A percentile compares a stretch with the other conserved stretches of the same genome.
Evolutionary conservation across 2,329 filamentous ascomycete species (phyloP).

Genomic region (Coniochaeta ligniaria): DNA sequence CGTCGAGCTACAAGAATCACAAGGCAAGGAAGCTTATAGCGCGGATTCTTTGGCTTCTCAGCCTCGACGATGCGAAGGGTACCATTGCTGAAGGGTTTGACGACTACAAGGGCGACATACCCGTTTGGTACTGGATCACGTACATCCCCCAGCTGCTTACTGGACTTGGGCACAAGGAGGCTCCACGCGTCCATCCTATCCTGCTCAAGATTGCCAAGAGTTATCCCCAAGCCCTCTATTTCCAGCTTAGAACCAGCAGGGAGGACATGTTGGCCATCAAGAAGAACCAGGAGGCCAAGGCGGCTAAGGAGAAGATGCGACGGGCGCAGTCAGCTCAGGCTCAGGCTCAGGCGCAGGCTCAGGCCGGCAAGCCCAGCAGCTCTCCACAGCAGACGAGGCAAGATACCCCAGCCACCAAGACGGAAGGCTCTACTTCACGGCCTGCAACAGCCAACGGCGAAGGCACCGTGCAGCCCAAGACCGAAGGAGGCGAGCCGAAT

Average conservation of each 20-base stretch:
- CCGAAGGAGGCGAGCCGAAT: slow-evolving; percentile 29
- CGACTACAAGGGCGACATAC: slow-evolving; percentile 94
- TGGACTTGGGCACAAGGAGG: slow-evolving; percentile 86
- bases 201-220: slow-evolving; percentile 90
- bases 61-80: slow-evolving; percentile 82
- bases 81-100: slow-evolving; percentile 82
- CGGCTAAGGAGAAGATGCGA: slow-evolving; percentile 52
- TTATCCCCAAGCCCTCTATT: slow-evolving; percentile 93
- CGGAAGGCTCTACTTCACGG: slow-evolving; percentile 30
- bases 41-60: slow-evolving; percentile 90
- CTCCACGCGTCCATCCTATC: slow-evolving; percentile 76
- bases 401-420: slow-evolving; percentile 31
- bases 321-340: slow-evolving; percentile 37
- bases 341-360: slow-evolving; percentile 36
- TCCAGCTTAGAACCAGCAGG: slow-evolving; percentile 84
- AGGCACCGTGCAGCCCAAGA: slow-evolving; percentile 32
- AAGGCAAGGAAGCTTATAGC: slow-evolving; percentile 93
- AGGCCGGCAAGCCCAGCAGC: slow-evolving; percentile 33
- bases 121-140: slow-evolving; percentile 99
- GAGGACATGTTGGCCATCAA: slow-evolving; percentile 92
- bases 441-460: slow-evolving; percentile 45
- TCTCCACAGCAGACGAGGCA: slow-evolving; percentile 46
- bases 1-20: slow-evolving; percentile 92
- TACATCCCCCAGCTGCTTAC: slow-evolving; percentile 96
- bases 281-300: slow-evolving; percentile 65